phyloP scores from a whole-genome alignment of 2,329 filamentous ascomycete species.

The Verticillium longisporum region DNA sequence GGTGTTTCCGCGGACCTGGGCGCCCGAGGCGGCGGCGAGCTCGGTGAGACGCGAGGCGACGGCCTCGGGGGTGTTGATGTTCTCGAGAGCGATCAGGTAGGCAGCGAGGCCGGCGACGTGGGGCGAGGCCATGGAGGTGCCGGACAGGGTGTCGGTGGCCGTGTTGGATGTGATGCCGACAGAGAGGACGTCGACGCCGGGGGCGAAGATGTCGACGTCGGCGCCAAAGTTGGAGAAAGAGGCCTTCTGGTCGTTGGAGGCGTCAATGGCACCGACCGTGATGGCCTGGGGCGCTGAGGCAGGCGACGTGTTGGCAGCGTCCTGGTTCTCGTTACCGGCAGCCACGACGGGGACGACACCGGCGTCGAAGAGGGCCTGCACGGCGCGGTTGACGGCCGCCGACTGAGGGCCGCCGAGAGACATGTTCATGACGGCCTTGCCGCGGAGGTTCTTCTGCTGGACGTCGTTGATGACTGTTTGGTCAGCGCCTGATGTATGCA shows the following conservation, averaged over 20 bases:
- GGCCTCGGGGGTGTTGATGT: slow-evolving; percentile 33
- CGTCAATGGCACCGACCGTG: slow-evolving; percentile 53
- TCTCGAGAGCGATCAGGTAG: slow-evolving; percentile 56
- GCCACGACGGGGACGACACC: slow-evolving; percentile 54
- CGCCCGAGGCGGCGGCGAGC: slow-evolving; percentile 41
- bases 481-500: not conserved
- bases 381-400: slow-evolving; percentile 46
- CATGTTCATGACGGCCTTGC: slow-evolving; percentile 58
- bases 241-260: slow-evolving; percentile 38
- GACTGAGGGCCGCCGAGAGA: slow-evolving; percentile 48
- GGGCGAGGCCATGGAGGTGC: slow-evolving; percentile 60
- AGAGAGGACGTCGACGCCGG: slow-evolving; percentile 46
- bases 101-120: slow-evolving; percentile 62
- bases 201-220: slow-evolving; percentile 47
- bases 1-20: slow-evolving; percentile 33
- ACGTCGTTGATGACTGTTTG: slow-evolving; percentile 36
- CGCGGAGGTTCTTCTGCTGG: slow-evolving; percentile 27
- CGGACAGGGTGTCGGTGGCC: slow-evolving; percentile 37
- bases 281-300: slow-evolving; percentile 50
- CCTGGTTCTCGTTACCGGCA: slow-evolving; percentile 50
- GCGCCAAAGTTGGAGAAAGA: slow-evolving; percentile 53
- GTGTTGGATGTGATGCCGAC: slow-evolving; percentile 44
- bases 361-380: slow-evolving; percentile 38
- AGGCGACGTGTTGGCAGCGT: slow-evolving; percentile 44
- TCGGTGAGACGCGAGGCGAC: slow-evolving; percentile 43